Conservation (phyloP, 768 basidiomycete genomes). For the Pleurotus djamor region DNA sequence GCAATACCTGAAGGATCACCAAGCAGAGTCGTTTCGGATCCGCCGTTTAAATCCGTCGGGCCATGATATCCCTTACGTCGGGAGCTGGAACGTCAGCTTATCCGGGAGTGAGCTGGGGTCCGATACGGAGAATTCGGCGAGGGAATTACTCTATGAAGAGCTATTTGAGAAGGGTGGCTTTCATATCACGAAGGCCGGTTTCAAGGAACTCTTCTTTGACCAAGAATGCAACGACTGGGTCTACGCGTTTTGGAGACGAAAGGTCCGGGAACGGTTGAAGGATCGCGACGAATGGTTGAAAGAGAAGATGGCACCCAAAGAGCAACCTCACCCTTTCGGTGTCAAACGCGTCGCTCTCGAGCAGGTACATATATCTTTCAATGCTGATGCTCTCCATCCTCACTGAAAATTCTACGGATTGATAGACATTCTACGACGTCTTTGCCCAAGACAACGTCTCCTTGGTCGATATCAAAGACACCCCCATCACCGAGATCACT, state of each 20-base stretch:
- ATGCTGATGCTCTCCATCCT: no score
- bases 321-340: slow-evolving; percentile 21
- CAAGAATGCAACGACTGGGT: slow-evolving; percentile 16
- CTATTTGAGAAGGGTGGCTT: slow-evolving; percentile 19
- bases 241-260: slow-evolving; percentile 22
- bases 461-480: slow-evolving; percentile 13
- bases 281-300: slow-evolving; percentile 16
- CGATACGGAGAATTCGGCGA: no score
- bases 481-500: slow-evolving; percentile 11
- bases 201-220: slow-evolving; percentile 13
- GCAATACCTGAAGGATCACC: no score
- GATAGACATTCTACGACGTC: slow-evolving; percentile 9
- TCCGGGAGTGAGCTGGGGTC: no score
- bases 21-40: no score
- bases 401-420: no score
- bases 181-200: slow-evolving; percentile 14
- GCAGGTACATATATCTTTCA: slow-evolving; percentile 7
- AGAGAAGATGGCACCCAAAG: slow-evolving; percentile 20
- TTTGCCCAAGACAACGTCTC: slow-evolving; percentile 13
- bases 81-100: no score
- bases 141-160: no score
- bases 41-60: no score
- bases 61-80: no score
- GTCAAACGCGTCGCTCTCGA: slow-evolving; percentile 18
- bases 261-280: slow-evolving; percentile 14